Percentiles rank a stretch among this genome's conserved stretches.
phyloP scores from a whole-genome alignment of 345 rosid genomes.

The Gossypium sturtianum region DNA sequence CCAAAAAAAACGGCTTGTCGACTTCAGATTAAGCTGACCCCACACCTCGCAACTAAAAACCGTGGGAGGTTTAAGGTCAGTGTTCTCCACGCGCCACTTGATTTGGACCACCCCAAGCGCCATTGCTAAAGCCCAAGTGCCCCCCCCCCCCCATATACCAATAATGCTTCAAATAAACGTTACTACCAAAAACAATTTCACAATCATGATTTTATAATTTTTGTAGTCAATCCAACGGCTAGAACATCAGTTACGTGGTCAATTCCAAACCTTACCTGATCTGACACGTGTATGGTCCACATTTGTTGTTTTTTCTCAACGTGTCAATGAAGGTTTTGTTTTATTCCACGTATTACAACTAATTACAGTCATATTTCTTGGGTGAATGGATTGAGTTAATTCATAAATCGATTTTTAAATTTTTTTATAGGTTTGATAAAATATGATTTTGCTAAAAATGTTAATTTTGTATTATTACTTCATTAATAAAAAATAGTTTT shows the following conservation, averaged over 20 bases:
- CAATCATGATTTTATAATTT: not conserved
- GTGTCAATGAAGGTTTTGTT: no score
- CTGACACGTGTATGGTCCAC: not conserved
- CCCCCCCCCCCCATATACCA: not conserved
- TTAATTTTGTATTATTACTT: no score
- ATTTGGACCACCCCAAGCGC: not conserved
- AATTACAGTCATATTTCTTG: no score
- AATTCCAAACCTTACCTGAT: not conserved
- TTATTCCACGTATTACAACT: no score
- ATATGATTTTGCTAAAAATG: no score
- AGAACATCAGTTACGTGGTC: not conserved
- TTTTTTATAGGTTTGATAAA: no score
- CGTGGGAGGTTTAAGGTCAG: not conserved
- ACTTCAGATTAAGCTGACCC: conserved; percentile 4
- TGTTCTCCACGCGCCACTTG: not conserved
- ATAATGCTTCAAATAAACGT: not conserved
- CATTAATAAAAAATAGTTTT: no score
- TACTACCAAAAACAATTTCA: not conserved
- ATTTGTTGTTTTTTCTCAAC: not conserved
- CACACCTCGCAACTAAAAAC: not conserved
- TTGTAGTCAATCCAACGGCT: conserved; percentile 5
- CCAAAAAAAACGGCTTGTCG: not conserved
- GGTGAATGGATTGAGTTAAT: no score
- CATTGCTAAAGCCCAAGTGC: not conserved
- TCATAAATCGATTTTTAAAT: no score